phyloP scores from a whole-genome alignment of 345 rosid species.

The Gossypium anomalum region DNA sequence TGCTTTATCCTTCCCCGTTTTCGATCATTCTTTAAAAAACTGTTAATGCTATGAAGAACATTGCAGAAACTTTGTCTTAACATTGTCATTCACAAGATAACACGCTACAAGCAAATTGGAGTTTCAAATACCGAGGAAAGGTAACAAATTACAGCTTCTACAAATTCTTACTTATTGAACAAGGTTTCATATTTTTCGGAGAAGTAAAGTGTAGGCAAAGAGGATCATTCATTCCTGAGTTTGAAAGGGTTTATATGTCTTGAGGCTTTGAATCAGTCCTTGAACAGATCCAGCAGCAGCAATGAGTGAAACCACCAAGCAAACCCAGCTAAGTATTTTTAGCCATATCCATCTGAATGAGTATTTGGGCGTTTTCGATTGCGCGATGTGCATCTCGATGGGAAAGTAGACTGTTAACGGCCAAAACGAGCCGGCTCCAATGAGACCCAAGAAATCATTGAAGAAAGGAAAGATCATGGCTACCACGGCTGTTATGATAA shows the following conservation, averaged over 20 bases:
- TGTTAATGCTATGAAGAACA: not conserved
- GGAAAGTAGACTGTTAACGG: constrained; percentile 88
- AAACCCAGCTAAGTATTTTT: constrained; percentile 45
- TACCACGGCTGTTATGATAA: constrained; percentile 47
- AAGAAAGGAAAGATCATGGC: constrained; percentile 94
- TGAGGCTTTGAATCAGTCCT: constrained; percentile 51
- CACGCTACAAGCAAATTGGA: constrained; percentile 8
- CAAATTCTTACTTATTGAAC: constrained; percentile 4
- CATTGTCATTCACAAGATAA: not conserved
- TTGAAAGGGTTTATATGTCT: constrained; percentile 66
- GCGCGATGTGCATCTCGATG: constrained; percentile 69
- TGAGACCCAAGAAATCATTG: constrained; percentile 71
- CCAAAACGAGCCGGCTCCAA: constrained; percentile 80
- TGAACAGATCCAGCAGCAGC: constrained; percentile 68
- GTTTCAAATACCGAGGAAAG: constrained; percentile 1
- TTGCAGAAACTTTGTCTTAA: not conserved
- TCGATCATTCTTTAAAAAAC: no score
- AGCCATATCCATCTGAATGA: constrained; percentile 65
- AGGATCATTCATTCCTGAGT: not conserved
- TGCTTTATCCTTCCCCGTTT: no score
- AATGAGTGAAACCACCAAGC: constrained; percentile 52
- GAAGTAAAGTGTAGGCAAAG: not conserved
- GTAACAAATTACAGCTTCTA: constrained; percentile 13
- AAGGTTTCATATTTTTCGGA: not conserved
- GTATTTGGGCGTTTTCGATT: constrained; percentile 41